A percentile compares a stretch with the other conserved stretches of the same genome.
These are phyloP conservation scores for Starmerella roubikii DNA, from an alignment of 805 yeast genomes.

Conservation along the genomic window DNA sequence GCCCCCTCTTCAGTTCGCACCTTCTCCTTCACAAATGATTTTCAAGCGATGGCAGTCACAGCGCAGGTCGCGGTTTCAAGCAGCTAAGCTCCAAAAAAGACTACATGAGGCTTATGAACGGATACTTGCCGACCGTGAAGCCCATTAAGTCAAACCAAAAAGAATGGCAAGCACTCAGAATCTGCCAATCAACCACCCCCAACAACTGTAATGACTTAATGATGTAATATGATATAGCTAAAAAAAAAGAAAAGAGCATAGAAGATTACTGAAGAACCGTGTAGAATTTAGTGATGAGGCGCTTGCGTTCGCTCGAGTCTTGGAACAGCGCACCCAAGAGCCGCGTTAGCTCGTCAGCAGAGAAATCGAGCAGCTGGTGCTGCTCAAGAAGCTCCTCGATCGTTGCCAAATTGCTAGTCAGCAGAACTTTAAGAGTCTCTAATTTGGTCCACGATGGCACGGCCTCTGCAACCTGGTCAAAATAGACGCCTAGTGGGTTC, in stretches of 20 bases:
- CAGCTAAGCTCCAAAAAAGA: conserved; percentile 10
- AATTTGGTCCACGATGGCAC: conserved; percentile 30
- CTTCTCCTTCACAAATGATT: conserved; percentile 2
- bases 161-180: no score
- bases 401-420: conserved; percentile 24
- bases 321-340: conserved; percentile 26
- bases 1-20: neutral
- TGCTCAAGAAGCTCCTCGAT: conserved; percentile 22
- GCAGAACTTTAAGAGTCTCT: conserved; percentile 25
- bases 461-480: conserved; percentile 10
- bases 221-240: neutral
- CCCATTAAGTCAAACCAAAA: neutral
- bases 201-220: no score
- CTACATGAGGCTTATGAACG: conserved; percentile 12
- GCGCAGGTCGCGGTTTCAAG: conserved; percentile 8
- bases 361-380: conserved; percentile 25
- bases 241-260: neutral
- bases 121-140: conserved; percentile 1
- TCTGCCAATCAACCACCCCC: neutral
- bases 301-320: conserved; percentile 23
- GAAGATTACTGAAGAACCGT: neutral
- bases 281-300: conserved; percentile 13
- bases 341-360: conserved; percentile 22
- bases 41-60: conserved; percentile 3
- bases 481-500: conserved; percentile 13